These are phyloP conservation scores for Gloeopeniophorella convolvens DNA, from an alignment of 768 basidiomycete genomes.

Conservation along the genomic window DNA sequence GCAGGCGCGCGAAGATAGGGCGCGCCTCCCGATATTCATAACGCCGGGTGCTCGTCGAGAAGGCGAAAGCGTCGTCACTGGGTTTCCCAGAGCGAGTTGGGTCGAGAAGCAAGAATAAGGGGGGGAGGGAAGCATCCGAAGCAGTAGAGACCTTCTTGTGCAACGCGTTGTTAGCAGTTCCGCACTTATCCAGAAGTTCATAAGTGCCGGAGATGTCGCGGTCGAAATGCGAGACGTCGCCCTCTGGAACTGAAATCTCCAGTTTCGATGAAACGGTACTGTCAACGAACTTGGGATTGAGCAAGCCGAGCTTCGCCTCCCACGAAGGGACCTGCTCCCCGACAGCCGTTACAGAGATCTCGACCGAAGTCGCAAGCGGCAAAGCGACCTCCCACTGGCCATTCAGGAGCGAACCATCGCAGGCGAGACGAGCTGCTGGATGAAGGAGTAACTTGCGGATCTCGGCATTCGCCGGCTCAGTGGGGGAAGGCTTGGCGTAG, in stretches of 20 bases:
- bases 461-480: conserved; percentile 70
- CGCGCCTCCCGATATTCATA: conserved; percentile 79
- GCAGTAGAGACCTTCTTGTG: conserved; percentile 51
- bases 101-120: conserved; percentile 79
- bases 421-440: conserved; percentile 72
- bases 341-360: conserved; percentile 54
- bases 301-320: conserved; percentile 75
- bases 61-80: conserved; percentile 75
- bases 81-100: conserved; percentile 74
- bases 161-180: conserved; percentile 78
- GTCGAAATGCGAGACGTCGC: conserved; percentile 49
- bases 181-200: conserved; percentile 74
- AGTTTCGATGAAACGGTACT: conserved; percentile 62
- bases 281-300: conserved; percentile 55
- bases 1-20: conserved; percentile 67
- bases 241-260: conserved; percentile 50
- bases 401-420: conserved; percentile 47
- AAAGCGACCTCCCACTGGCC: conserved; percentile 81
- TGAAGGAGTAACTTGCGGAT: conserved; percentile 66
- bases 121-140: conserved; percentile 46
- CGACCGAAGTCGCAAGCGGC: conserved; percentile 49
- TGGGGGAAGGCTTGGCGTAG: conserved; percentile 60
- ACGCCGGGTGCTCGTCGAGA: conserved; percentile 71
- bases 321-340: conserved; percentile 77
- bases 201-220: conserved; percentile 80